phyloP scores from a whole-genome alignment of 331 rosid species.

The Quercus tomentella region DNA sequence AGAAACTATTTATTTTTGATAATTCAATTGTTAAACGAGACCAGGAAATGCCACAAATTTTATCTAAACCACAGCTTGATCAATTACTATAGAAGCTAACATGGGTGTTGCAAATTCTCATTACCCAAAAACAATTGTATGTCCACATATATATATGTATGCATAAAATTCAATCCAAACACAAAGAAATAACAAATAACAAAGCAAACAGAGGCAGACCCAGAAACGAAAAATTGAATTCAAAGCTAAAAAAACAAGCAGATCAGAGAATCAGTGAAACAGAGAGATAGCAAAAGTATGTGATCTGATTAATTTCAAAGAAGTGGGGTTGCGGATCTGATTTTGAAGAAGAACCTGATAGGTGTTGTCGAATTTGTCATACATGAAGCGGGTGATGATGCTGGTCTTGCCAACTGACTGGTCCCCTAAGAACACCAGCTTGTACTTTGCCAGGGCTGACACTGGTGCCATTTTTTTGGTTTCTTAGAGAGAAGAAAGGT shows the following conservation, averaged over 20 bases:
- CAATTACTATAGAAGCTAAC: background rate
- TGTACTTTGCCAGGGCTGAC: slow-evolving; percentile 71
- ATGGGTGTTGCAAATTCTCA: background rate
- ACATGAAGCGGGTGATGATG: slow-evolving; percentile 81
- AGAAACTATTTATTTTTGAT: background rate
- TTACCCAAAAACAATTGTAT: background rate
- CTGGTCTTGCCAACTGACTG: slow-evolving; percentile 80
- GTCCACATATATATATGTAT: background rate
- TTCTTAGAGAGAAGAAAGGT: background rate
- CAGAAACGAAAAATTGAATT: background rate
- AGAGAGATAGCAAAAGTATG: background rate
- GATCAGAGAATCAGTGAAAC: background rate
- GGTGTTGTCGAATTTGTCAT: slow-evolving; percentile 74
- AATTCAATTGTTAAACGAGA: too few relatives aligned
- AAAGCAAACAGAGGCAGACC: background rate
- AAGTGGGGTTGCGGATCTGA: slow-evolving; percentile 29
- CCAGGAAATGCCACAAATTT: too few relatives aligned
- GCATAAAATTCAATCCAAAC: background rate
- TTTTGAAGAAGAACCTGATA: slow-evolving; percentile 47
- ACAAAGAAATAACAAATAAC: background rate
- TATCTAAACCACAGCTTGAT: background rate
- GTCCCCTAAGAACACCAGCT: slow-evolving; percentile 70
- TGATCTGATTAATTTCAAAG: background rate
- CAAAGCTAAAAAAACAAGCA: background rate
- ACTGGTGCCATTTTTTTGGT: slow-evolving; percentile 58